Percentiles rank a stretch among this genome's conserved stretches.
Evolutionary conservation across 2,329 filamentous ascomycete genomes (phyloP).

Genomic region (Trichoderma sp.): DNA sequence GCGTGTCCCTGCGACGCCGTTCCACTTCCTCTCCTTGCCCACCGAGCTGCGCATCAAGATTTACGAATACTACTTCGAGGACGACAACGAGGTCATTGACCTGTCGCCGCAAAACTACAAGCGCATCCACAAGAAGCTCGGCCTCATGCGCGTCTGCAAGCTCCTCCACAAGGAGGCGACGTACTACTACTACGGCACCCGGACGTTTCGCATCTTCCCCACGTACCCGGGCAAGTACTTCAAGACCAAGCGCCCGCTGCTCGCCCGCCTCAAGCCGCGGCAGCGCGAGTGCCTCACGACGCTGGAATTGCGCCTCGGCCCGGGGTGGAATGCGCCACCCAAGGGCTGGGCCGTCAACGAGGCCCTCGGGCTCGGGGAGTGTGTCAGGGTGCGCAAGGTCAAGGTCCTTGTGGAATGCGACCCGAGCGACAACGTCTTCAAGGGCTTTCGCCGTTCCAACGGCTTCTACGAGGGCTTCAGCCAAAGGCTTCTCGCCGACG

Average conservation of each 20-base stretch:
- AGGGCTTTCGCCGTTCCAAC: conserved; percentile 65
- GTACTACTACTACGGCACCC: conserved; percentile 65
- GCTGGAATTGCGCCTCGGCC: conserved; percentile 71
- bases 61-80: conserved; percentile 64
- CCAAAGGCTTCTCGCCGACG: conserved; percentile 55
- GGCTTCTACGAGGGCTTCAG: conserved; percentile 73
- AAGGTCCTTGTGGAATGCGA: conserved; percentile 73
- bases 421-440: conserved; percentile 67
- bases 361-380: conserved; percentile 65
- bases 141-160: conserved; percentile 62
- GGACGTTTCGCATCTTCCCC: conserved; percentile 68
- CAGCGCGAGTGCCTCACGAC: conserved; percentile 64
- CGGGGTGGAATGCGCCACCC: conserved; percentile 72
- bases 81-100: conserved; percentile 61
- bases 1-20: conserved; percentile 48
- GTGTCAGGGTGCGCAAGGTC: conserved; percentile 59
- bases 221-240: conserved; percentile 66
- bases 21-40: conserved; percentile 68
- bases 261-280: conserved; percentile 63
- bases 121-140: conserved; percentile 60
- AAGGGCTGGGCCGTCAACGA: conserved; percentile 69
- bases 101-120: conserved; percentile 68
- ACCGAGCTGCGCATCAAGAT: conserved; percentile 70
- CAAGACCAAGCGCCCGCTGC: conserved; percentile 71
- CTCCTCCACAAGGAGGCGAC: conserved; percentile 65